Evolutionary conservation across 805 yeast species (phyloP).

Genomic region (Candida michaelii): DNA sequence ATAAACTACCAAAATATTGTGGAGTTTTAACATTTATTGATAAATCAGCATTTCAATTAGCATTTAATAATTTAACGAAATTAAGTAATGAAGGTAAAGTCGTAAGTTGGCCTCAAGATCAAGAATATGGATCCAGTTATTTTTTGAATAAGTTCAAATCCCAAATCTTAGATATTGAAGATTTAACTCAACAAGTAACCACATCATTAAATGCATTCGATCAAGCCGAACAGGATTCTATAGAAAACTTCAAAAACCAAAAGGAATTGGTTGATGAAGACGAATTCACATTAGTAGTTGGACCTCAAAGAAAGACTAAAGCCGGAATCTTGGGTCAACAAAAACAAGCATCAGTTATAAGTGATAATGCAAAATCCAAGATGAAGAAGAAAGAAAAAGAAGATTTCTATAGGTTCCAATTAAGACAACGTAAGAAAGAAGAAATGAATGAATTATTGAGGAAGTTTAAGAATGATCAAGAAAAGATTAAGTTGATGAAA

Average conservation of each 20-base stretch:
- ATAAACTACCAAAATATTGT: constrained; percentile 66
- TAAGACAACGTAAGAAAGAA: constrained; percentile 87
- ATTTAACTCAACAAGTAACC: constrained; percentile 56
- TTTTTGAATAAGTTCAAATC: constrained; percentile 38
- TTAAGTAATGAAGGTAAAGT: constrained; percentile 25
- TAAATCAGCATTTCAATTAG: constrained; percentile 61
- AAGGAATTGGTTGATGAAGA: constrained; percentile 80
- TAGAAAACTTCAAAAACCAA: constrained; percentile 54
- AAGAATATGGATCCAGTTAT: constrained; percentile 35
- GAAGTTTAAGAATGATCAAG: constrained; percentile 90
- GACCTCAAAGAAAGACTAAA: constrained; percentile 79
- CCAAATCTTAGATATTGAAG: constrained; percentile 47
- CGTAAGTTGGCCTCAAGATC: constrained; percentile 40
- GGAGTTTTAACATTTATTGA: constrained; percentile 77
- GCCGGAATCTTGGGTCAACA: constrained; percentile 65
- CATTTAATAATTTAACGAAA: constrained; percentile 62
- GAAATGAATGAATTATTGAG: constrained; percentile 85
- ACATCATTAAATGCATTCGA: constrained; percentile 67
- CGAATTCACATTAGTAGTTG: constrained; percentile 90
- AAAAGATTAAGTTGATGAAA: constrained; percentile 72
- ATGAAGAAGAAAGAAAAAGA: constrained; percentile 73
- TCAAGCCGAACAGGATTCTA: constrained; percentile 62
- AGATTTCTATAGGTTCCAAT: constrained; percentile 95
- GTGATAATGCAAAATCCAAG: constrained; percentile 44
- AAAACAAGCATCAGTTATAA: constrained; percentile 32